Evolutionary conservation across 2,329 filamentous ascomycete genomes (phyloP), one percentile per base, ranked within the genome.

Genomic region (Paramyrothecium sp.): DNA sequence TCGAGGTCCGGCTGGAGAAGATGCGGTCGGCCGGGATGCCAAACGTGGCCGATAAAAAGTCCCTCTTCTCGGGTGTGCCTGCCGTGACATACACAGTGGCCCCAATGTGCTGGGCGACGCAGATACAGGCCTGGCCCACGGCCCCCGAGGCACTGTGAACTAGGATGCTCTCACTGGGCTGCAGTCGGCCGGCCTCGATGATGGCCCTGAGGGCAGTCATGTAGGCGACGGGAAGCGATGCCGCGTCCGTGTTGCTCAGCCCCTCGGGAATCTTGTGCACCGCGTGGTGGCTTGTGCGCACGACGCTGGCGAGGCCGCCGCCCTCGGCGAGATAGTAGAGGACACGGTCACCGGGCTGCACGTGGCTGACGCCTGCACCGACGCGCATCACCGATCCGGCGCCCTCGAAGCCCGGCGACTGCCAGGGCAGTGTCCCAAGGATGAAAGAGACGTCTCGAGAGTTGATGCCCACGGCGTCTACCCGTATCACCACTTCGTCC

Each of bases 41-140:
- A 51, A 66, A 70, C 1, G 34, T 55, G 1, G 58, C 51, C 13
- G 61, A 61, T 19, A 75, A 53, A 7, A 67, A 61, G 2, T 68
- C 58, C 17, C 64, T 59, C 56, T 76, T 73, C 22, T 60, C 57
- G 8, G 59, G 49, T 1, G 61, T 65, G 13, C 63, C 60, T 13
- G 67, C 68, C 1, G 73, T 75, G 11, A 59, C 62, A 38, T 67
- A 69, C 11, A 48, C 46, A 20, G 46, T 48, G 13, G 46, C 46
- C 8, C 46, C 46, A 20, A 75, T 60, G 5, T 50, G 23, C 52
- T 63, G 56, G 33, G 60, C 61, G 8, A 70, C 51, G 51, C 60
- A 55, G 7, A 69, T 54, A 2, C 67, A 63, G 4, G 64, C 65
- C 49, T 64, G 63, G 7, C 69, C 69, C 0, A 67, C 61, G 2